Percentiles rank a stretch among this genome's conserved stretches.
These are phyloP conservation scores for Thalassia testudinum DNA, from an alignment of 116 monocot species.

Conservation along the genomic window DNA sequence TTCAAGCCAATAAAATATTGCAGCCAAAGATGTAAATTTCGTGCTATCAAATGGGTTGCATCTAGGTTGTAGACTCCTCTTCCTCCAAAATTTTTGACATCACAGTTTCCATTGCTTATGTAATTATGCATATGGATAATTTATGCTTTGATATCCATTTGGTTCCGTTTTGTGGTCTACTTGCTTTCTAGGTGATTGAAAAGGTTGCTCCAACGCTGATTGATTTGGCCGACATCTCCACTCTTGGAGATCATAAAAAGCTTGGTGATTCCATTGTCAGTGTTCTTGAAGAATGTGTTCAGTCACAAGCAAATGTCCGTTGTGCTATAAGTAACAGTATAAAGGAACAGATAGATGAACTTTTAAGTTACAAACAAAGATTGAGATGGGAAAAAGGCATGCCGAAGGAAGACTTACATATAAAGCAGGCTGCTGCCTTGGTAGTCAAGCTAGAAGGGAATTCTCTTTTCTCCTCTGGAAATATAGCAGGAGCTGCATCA, in stretches of 20 bases:
- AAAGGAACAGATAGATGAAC: constrained; percentile 47
- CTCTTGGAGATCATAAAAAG: constrained; percentile 69
- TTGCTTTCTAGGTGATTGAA: constrained; percentile 53
- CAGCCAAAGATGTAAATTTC: too few species aligned
- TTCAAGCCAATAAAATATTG: too few species aligned
- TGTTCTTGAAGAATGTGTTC: constrained; percentile 44
- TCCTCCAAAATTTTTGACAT: too few species aligned
- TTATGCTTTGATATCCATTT: too few species aligned
- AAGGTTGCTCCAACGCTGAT: constrained; percentile 62
- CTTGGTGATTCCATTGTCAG: constrained; percentile 60
- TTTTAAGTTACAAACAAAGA: constrained; percentile 49
- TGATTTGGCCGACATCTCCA: constrained; percentile 64
- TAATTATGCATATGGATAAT: too few species aligned
- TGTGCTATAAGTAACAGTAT: constrained; percentile 19
- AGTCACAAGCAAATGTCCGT: constrained; percentile 22
- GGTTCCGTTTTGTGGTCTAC: not conserved
- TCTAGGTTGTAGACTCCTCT: too few species aligned
- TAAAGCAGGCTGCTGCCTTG: constrained; percentile 79
- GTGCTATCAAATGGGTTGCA: too few species aligned
- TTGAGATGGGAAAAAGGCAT: constrained; percentile 63
- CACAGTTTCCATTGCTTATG: too few species aligned
- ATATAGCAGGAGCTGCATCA: constrained; percentile 62
- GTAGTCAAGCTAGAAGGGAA: constrained; percentile 97
- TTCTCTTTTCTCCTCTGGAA: constrained; percentile 83
- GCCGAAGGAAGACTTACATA: constrained; percentile 84